Base-by-base conservation (phyloP, 179 eudicot species). In the Silene noctiflora region DNA sequence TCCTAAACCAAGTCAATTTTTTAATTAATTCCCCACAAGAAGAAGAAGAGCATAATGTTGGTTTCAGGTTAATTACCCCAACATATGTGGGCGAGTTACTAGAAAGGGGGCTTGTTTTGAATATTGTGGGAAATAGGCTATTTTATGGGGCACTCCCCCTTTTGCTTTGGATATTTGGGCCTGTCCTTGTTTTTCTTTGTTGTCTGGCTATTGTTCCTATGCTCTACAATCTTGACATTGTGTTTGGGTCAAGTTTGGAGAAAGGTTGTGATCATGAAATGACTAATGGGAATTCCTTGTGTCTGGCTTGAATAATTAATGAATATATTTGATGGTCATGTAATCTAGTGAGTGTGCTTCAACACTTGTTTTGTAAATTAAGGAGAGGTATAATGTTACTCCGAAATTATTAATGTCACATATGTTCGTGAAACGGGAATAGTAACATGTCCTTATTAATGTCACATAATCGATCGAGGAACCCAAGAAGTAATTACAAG, bases 111-210 rank as follows among this genome's bases (percentile, higher is more conserved):
- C 81, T 87, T 17, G 16, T 62, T 4, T 78, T 90, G 3, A 90
- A 87, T 69, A 83, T 81, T 10, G 81, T 88, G 0, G 94, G 91
- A 60, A 90, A 90, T 44, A 77, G 91, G 77, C 31, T 90, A 25
- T 90, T 90, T 77, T 85, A 88, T 69, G 77, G 73, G 3, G 90
- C 94, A 0, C 63, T 90, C 5, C 94, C 94, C 0, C 73, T 90
- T 46, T 29, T 90, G 76, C 88, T 90, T 9, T 90, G 94, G 94
- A 90, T 90, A 1, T 88, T 90, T 66, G 94, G 94, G 10, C 94
- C 91, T 21, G 83, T 90, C 9, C 66, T 90, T 7, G 94, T 90
- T 4, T 90, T 90, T 68, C 76, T 90, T 24, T 88, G 88, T 65
- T 83, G 78, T 4, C 76, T 83, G 31, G 82, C 87, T 1, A 39